Evolutionary conservation across 805 yeast species (phyloP), one percentile per base, ranked within the genome.

Genomic region (Candida vartiovaarae): DNA sequence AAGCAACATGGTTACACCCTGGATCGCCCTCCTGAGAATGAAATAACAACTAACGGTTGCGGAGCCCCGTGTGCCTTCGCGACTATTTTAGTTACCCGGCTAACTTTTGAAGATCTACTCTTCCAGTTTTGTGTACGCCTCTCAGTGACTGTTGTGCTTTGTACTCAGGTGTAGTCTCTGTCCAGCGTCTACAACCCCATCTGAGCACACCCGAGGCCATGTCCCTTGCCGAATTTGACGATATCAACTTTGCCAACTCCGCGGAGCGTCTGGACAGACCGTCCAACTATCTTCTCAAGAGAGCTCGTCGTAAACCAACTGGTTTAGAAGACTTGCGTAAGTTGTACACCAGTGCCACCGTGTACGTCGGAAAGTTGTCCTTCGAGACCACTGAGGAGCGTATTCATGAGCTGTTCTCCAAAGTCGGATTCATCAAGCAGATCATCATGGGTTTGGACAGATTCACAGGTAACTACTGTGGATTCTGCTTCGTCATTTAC

Each of bases 371-470:
- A 4, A 88, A 88, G 62, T 64, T 93, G 30, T 82, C 95, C 3
- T 86, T 87, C 54, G 85, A 82, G 64, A 90, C 98, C 4, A 84
- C 96, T 1, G 99, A 93, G 62, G 99, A 93, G 61, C 97, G 91
- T 63, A 78, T 91, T 11, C 83, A 81, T 60, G 98, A 90, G 62
- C 65, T 93, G 41, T 88, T 93, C 58, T 75, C 84, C 48, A 83
- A 84, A 61, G 54, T 51, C 52, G 98, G 97, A 1, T 70, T 76
- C 11, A 80, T 91, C 34, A 78, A 78, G 51, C 73, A 83, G 56
- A 85, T 90, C 35, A 80, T 91, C 41, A 93, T 93, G 98, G 99
- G 99, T 0, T 74, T 93, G 32, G 97, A 93, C 62, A 74, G 96
- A 51, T 82, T 82, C 60, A 84, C 85, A 52, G 79, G 82, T 56